Evolutionary conservation across 371 early-diverging fungal species (phyloP), one percentile per base, ranked within the genome.

Genomic region (Phascolomyces articulosus): DNA sequence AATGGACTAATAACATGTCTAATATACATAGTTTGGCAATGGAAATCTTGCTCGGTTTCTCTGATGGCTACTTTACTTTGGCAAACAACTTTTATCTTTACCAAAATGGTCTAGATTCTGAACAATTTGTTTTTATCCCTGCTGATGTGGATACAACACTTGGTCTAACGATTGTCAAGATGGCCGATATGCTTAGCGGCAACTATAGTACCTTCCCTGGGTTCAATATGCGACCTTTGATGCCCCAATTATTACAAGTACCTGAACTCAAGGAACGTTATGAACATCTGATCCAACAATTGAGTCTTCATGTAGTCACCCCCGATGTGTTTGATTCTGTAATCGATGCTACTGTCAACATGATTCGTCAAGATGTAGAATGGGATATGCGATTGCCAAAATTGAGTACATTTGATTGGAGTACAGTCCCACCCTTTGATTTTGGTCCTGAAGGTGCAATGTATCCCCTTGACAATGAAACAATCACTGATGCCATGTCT

Each of bases 81-180:
- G 74, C 68, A 29, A 65, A 78, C 44, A 81, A 81, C 28, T 81
- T 67, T 27, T 78, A 72, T 26, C 11, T 78, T 2, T 75, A 74
- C 40, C 64, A 58, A 31, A 34, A 38, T 1, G 56, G 41, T 38
- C 51, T 57, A 0, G 27, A 58, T n/a, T 38, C 49, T 10, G n/a
- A 59, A 1, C 61, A 63, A 1, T 74, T 71, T 26, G 61, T 72
- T 9, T 80, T 65, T 28, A 60, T 78, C 0, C 51, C 77, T n/a
- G 64, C 74, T 10, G 81, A 81, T 47, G 29, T 78, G 48, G 78
- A 81, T 34, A 38, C 66, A 0, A 73, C 72, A 0, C 23, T 76
- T 8, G 81, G 81, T 4, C 28, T 29, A n/a, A 38, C 64, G 1
- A 15, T 58, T 26, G 49, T 44, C 53, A 57, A 57, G n/a, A n/a